Base-by-base conservation (phyloP, 139 green algal species). In the Gonium pectorale region DNA sequence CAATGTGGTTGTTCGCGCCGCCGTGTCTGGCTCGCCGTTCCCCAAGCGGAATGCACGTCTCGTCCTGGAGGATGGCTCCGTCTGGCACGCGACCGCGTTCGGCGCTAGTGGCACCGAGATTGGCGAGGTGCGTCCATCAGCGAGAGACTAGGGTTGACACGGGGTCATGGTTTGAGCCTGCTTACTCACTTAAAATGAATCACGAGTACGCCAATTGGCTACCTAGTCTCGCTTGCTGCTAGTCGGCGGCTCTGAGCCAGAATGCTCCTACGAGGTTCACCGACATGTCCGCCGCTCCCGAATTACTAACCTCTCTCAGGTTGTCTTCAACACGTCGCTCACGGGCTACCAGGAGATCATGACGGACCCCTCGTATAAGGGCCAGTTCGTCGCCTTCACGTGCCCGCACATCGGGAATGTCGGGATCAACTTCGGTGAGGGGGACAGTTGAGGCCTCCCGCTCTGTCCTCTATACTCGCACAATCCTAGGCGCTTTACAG, bases 321-420 rank as follows among this genome's bases (percentile, higher is more conserved):
- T 98, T 19, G 97, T 99, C n/a, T 99, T 99, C 94, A 99, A 99
- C 92, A 99, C 97, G 5, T 98, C 95, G 3, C 86, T 99, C 31
- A 97, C 94, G 3, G 96, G 96, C 54, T 98, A 98, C 79, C 94
- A 97, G 89, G 97, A 99, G 88, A 99, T 99, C 79, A 91, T 99
- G 90, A 99, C 97, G 0, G 97, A 99, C 86, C 97, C 97, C 5
- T 96, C 88, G 63, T 99, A 99, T 93, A 97, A 97, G 83, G 97
- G 97, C 60, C 96, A 99, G 86, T 99, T 99, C 73, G 97, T 99
- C 40, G 90, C 90, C 6, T 99, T 99, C 95, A 99, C 97, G 19
- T 94, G 95, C 86, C 96, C 96, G 0, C 96, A 99, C 92, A 99
- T 99, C 62, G 97, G 97, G 68, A 99, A 99, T 85, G 94, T 97